Evolutionary conservation across 2,329 filamentous ascomycete genomes (phyloP).

Genomic region (Aureobasidium sp.): DNA sequence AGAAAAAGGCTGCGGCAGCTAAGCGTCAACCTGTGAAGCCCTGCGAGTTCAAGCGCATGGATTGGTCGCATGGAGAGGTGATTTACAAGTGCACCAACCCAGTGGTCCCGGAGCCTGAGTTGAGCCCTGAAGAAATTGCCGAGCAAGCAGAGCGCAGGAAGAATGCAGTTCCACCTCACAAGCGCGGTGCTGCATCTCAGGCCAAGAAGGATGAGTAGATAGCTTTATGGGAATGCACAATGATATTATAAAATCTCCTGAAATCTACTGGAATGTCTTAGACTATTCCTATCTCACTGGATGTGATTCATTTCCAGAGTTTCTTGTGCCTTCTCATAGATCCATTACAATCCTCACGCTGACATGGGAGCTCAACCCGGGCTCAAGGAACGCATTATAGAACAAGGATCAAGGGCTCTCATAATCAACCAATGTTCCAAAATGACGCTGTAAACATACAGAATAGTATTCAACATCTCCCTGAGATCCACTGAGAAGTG

Average conservation of each 20-base stretch:
- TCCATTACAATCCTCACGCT: too few relatives aligned
- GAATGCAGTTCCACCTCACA: background rate
- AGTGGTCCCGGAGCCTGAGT: background rate
- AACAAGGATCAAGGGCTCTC: too few relatives aligned
- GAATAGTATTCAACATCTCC: background rate
- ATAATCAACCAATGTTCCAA: too few relatives aligned
- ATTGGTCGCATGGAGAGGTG: background rate
- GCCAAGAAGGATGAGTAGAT: background rate
- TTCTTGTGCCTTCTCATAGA: background rate
- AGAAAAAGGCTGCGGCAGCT: background rate
- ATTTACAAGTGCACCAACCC: background rate
- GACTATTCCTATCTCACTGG: background rate
- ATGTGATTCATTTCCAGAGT: background rate
- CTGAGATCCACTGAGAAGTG: background rate
- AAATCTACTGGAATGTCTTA: background rate
- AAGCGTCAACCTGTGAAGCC: background rate
- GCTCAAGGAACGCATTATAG: too few relatives aligned
- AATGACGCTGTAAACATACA: background rate
- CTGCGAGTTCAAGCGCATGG: background rate
- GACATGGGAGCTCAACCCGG: too few relatives aligned
- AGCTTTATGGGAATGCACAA: too few relatives aligned
- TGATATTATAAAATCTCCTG: too few relatives aligned
- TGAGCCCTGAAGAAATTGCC: background rate
- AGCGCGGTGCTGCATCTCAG: background rate
- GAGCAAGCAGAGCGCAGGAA: background rate